Conservation (phyloP, 1,284 basidiomycete species). For the Chiua sp. region DNA sequence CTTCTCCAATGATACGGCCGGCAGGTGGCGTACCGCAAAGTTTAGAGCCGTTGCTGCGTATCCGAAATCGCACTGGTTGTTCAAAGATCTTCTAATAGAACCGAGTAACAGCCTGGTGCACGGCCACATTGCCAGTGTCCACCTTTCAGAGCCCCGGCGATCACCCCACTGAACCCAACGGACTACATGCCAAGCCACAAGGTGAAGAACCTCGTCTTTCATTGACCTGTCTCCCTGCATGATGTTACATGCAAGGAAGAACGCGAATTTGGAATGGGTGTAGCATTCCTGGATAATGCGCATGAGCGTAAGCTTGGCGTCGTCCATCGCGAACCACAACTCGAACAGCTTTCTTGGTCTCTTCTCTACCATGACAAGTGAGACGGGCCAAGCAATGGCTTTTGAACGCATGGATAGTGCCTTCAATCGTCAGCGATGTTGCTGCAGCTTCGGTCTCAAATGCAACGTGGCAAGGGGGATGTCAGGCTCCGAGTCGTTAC, state of each 20-base stretch:
- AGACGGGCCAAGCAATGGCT: background rate
- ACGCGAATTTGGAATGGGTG: background rate
- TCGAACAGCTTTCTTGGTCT: background rate
- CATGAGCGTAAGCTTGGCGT: background rate
- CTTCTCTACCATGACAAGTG: background rate
- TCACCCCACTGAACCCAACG: background rate
- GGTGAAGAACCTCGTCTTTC: background rate
- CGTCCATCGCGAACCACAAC: background rate
- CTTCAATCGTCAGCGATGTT: background rate
- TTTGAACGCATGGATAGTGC: background rate
- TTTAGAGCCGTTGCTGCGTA: background rate
- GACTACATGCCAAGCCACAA: background rate
- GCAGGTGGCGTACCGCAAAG: background rate
- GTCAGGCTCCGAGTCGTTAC: background rate
- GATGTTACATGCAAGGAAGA: background rate
- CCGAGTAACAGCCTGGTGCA: background rate
- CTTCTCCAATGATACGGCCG: background rate
- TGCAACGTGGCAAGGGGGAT: background rate
- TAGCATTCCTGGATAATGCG: constrained; percentile 2
- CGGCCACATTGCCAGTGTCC: background rate
- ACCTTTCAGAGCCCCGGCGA: background rate
- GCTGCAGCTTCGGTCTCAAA: too few species aligned
- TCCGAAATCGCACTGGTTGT: background rate
- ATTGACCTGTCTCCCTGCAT: background rate
- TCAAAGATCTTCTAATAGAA: background rate